Conservation (phyloP, 441 rosid species). For the Adansonia rubrostipa region DNA sequence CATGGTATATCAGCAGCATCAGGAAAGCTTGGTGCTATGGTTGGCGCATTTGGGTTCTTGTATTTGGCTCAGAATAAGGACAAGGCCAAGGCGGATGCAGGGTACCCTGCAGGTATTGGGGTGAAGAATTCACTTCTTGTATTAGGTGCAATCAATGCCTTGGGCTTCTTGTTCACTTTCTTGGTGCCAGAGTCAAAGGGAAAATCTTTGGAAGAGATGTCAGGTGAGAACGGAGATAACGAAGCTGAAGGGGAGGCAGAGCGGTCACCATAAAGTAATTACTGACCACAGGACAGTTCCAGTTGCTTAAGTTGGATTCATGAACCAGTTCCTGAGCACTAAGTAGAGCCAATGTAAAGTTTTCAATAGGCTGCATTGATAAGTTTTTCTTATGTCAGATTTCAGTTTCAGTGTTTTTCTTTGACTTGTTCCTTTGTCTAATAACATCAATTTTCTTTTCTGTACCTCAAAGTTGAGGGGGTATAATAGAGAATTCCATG, state of each 20-base stretch:
- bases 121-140: conserved; percentile 66
- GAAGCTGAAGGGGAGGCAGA: conserved; percentile 28
- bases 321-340: neutral
- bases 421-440: neutral
- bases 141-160: conserved; percentile 56
- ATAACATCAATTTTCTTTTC: neutral
- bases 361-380: neutral
- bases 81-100: conserved; percentile 71
- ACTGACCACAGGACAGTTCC: conserved; percentile 33
- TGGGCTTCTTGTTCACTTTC: conserved; percentile 68
- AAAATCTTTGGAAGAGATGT: conserved; percentile 78
- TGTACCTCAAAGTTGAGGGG: neutral
- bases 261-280: conserved; percentile 18
- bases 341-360: neutral
- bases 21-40: conserved; percentile 81
- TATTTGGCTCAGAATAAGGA: conserved; percentile 72
- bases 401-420: neutral
- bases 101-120: conserved; percentile 86
- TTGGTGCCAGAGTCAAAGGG: conserved; percentile 84
- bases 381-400: neutral
- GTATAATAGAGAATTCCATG: neutral
- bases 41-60: conserved; percentile 82
- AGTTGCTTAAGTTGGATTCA: conserved; percentile 23
- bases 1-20: conserved; percentile 86
- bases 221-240: conserved; percentile 61